A percentile compares a stretch with the other conserved stretches of the same genome.
These are phyloP conservation scores for Solanum hybrid DNA, from an alignment of 305 asterid species.

Conservation along the genomic window DNA sequence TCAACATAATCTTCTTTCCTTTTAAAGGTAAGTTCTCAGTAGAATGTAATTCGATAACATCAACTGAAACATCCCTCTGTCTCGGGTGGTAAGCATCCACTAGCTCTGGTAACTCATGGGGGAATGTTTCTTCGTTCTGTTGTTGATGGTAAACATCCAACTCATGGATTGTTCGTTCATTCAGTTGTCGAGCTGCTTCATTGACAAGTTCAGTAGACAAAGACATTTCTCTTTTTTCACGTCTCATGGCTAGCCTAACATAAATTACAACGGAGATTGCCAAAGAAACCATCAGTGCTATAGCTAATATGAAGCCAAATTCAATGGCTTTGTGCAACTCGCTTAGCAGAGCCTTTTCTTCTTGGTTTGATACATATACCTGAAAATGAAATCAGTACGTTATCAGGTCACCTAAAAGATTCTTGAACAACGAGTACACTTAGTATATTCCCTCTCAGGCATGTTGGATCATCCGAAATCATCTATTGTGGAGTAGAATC, in stretches of 20 bases:
- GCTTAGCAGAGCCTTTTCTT: not conserved
- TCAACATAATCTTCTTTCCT: constrained; percentile 22
- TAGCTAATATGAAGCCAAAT: not conserved
- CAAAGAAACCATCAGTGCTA: not conserved
- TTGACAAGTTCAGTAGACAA: not conserved
- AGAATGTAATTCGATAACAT: not conserved
- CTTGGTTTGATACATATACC: not conserved
- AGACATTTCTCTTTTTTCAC: not conserved
- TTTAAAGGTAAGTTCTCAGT: not conserved
- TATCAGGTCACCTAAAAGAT: not conserved
- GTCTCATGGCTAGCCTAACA: not conserved
- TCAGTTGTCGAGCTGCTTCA: not conserved
- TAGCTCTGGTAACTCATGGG: not conserved
- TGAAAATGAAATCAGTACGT: not conserved
- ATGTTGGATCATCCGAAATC: no score
- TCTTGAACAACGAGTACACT: not conserved
- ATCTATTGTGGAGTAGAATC: not conserved
- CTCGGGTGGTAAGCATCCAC: not conserved
- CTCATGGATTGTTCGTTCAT: not conserved
- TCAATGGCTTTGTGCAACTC: not conserved
- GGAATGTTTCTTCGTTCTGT: not conserved
- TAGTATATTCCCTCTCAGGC: not conserved
- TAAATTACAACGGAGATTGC: not conserved
- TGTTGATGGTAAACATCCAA: not conserved
- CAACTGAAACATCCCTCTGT: not conserved